Base-by-base conservation (phyloP, 139 green algal species). In the Volvox reticuliferus region DNA sequence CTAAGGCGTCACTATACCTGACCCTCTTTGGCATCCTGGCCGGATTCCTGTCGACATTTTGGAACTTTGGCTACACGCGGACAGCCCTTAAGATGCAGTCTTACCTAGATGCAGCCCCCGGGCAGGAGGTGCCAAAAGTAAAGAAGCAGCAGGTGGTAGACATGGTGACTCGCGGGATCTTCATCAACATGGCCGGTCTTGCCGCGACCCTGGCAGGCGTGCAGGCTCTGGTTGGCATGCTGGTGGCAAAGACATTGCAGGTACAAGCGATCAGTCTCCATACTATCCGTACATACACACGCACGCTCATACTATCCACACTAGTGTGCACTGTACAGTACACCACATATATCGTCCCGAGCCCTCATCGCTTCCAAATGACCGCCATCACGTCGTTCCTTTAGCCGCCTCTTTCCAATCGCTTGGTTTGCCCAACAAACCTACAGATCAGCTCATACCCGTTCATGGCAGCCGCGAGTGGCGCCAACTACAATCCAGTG, bases 231-330 rank as follows among this genome's bases (percentile, higher is more conserved):
- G 88, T 93, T 20, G 82, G 98, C 16, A 91, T 99, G 87, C 96
- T 99, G 78, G 97, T 99, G 37, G 98, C 98, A 83, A 99, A 99
- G 95, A 99, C 98, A 13, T 94, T 99, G 50, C 85, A 89, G 85
- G 85, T 82, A 35, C 44, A 55, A 55, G 44, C 44, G 44, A 55
- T 55, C 44, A 55, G 44, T 55, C 9, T 9, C 44, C 44, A 9
- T 55, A 55, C 44, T 55, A 55, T 55, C 44, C 44, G 44, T 55
- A 55, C 44, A 55, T 55, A 55, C 44, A 5, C 9, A 55, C 9
- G 5, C 44, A 55, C 44, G 44, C 44, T 9, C 44, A 55, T 55
- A 55, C 44, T 55, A 55, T 55, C 44, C 44, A 55, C 5, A 14
- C 44, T 5, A 55, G 9, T 55, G 44, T 55, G 9, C 44, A 55